These are phyloP conservation scores for Saccharomycopsis synnaedendra DNA, from an alignment of 805 yeast species.

Conservation along the genomic window DNA sequence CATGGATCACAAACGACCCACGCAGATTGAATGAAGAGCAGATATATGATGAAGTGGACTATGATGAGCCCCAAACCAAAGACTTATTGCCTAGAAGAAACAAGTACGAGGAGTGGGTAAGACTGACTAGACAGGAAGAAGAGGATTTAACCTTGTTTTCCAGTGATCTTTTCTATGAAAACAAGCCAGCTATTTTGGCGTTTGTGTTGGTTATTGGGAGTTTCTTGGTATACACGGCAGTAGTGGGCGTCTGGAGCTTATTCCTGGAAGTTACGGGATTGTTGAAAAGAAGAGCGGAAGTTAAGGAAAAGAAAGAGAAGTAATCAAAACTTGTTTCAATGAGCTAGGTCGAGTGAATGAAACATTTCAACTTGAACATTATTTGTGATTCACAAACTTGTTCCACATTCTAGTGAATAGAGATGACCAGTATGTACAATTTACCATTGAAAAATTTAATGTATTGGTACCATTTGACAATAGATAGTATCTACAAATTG, in stretches of 20 bases:
- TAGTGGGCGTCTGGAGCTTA: neutral
- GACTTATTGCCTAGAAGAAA: conserved; percentile 19
- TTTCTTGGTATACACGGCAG: conserved; percentile 4
- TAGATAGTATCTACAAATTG: too few species aligned
- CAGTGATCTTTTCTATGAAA: conserved; percentile 35
- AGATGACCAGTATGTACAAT: too few species aligned
- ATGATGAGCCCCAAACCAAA: conserved; percentile 42
- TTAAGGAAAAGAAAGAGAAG: conserved; percentile 2
- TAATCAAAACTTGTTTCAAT: neutral
- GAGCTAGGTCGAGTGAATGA: too few species aligned
- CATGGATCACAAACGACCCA: conserved; percentile 23
- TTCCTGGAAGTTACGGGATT: neutral
- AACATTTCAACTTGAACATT: too few species aligned
- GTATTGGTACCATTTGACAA: too few species aligned
- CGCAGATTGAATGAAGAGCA: conserved; percentile 24
- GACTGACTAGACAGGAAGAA: conserved; percentile 35
- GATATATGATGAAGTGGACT: conserved; percentile 34
- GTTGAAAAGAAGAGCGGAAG: neutral
- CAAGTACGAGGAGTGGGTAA: conserved; percentile 35
- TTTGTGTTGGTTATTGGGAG: conserved; percentile 18
- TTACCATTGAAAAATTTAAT: too few species aligned
- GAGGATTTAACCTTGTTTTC: conserved; percentile 28
- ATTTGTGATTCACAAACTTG: too few species aligned
- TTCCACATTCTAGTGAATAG: too few species aligned
- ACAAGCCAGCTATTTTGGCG: conserved; percentile 35